Evolutionary conservation across 768 basidiomycete species (phyloP).

Genomic region (Solioccasus polychromus): DNA sequence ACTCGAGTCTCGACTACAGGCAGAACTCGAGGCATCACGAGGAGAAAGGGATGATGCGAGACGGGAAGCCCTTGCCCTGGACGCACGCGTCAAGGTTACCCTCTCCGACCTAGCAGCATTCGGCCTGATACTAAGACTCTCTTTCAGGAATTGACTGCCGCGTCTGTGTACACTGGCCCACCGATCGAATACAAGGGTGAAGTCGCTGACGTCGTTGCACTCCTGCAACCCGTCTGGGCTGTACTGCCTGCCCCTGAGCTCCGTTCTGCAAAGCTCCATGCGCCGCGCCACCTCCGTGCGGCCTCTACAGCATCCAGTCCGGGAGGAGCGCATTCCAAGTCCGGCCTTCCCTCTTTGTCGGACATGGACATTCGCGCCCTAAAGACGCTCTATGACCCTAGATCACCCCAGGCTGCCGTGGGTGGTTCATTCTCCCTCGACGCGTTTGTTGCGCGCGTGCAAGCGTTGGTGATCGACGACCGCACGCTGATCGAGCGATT

Average conservation of each 20-base stretch:
- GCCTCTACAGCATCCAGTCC: slow-evolving; percentile 39
- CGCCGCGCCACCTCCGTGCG: slow-evolving; percentile 47
- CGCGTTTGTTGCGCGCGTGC: slow-evolving; percentile 73
- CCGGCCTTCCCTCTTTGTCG: slow-evolving; percentile 54
- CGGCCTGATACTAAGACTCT: slow-evolving; percentile 1
- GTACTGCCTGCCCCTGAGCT: slow-evolving; percentile 83
- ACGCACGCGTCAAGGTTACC: slow-evolving; percentile 38
- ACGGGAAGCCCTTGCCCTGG: slow-evolving; percentile 38
- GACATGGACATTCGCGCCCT: slow-evolving; percentile 86
- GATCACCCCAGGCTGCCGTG: slow-evolving; percentile 30
- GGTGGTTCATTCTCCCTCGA: slow-evolving; percentile 59
- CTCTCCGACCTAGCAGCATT: neutral
- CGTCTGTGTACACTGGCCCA: slow-evolving; percentile 25
- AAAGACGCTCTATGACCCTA: slow-evolving; percentile 69
- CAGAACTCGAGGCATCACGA: slow-evolving; percentile 53
- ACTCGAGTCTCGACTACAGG: slow-evolving; percentile 53
- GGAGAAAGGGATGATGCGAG: slow-evolving; percentile 50
- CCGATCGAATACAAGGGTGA: slow-evolving; percentile 39
- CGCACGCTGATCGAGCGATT: slow-evolving; percentile 79
- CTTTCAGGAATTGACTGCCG: slow-evolving; percentile 22
- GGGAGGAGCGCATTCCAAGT: slow-evolving; percentile 28
- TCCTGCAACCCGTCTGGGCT: slow-evolving; percentile 74
- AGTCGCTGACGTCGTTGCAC: slow-evolving; percentile 51
- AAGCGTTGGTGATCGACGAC: slow-evolving; percentile 81
- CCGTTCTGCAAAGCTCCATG: slow-evolving; percentile 61